A percentile compares a stretch with the other conserved stretches of the same genome.
phyloP scores from a whole-genome alignment of 768 basidiomycete genomes.

The Rhizopogon rudus region DNA sequence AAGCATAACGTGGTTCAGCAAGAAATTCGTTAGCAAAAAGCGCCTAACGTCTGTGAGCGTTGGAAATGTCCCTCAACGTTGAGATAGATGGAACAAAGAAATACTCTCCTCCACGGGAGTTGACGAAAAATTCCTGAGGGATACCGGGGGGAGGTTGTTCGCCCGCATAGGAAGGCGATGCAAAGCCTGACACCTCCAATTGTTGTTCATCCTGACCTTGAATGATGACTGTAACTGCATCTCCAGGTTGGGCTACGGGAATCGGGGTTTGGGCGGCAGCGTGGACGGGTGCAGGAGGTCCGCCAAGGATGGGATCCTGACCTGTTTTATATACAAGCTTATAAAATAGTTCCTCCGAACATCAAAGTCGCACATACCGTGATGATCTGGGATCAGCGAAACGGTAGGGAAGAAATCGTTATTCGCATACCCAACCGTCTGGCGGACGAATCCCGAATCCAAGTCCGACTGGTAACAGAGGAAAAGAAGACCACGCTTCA shows the following conservation, averaged over 20 bases:
- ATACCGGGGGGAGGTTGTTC: neutral
- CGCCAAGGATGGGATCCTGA: constrained; percentile 22
- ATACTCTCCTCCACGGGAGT: constrained; percentile 47
- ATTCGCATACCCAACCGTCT: constrained; percentile 14
- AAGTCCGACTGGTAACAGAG: constrained; percentile 32
- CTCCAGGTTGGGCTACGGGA: neutral
- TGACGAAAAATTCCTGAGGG: constrained; percentile 26
- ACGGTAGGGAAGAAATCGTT: constrained; percentile 20
- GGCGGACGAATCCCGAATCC: constrained; percentile 32
- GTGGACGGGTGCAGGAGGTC: neutral
- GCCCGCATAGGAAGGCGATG: neutral
- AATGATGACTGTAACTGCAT: neutral
- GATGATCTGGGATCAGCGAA: constrained; percentile 9
- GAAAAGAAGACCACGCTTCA: constrained; percentile 22
- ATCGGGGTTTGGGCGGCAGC: neutral
- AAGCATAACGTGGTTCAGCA: too few species aligned
- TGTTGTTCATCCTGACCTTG: neutral
- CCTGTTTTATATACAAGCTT: constrained; percentile 5
- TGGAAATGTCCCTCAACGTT: constrained; percentile 32
- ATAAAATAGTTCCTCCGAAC: neutral
- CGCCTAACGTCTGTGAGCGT: too few species aligned
- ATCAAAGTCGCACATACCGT: constrained; percentile 9
- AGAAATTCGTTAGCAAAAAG: too few species aligned
- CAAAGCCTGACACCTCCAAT: constrained; percentile 3
- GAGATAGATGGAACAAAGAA: constrained; percentile 48